phyloP scores from a whole-genome alignment of 306 rosid genomes.

The Abrus precatorius region DNA sequence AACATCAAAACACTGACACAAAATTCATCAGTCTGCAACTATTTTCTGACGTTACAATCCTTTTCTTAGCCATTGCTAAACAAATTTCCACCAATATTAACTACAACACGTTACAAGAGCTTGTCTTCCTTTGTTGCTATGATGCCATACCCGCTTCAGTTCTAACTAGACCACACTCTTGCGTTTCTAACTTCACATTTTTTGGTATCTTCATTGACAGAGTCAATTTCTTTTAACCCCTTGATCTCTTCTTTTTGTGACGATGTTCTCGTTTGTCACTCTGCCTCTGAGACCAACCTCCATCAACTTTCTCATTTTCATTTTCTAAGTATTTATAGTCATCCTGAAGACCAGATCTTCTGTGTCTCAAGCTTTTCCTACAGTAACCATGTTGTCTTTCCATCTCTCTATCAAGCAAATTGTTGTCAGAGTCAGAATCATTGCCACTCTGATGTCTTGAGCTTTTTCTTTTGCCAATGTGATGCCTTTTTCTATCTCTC shows the following conservation, averaged over 20 bases:
- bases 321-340: constrained; percentile 39
- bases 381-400: constrained; percentile 36
- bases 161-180: constrained; percentile 42
- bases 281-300: constrained; percentile 45
- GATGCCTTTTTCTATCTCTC: constrained; percentile 41
- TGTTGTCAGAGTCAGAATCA: constrained; percentile 45
- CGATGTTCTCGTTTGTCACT: constrained; percentile 30
- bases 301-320: constrained; percentile 50
- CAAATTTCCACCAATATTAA: too few species aligned
- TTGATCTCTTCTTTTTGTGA: constrained; percentile 45
- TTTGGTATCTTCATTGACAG: constrained; percentile 34
- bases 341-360: constrained; percentile 34
- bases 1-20: too few species aligned
- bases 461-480: constrained; percentile 46
- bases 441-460: constrained; percentile 43
- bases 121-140: constrained; percentile 23
- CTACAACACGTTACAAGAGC: too few species aligned
- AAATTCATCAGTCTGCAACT: too few species aligned
- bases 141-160: constrained; percentile 38
- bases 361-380: constrained; percentile 45
- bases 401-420: constrained; percentile 44
- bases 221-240: constrained; percentile 43
- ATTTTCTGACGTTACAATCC: too few species aligned
- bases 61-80: too few species aligned
- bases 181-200: not conserved